A percentile compares a stretch with the other conserved stretches of the same genome.
These are phyloP conservation scores for Fragilaria crotonensis DNA, from an alignment of 108 stramenopile genomes.

Conservation along the genomic window DNA sequence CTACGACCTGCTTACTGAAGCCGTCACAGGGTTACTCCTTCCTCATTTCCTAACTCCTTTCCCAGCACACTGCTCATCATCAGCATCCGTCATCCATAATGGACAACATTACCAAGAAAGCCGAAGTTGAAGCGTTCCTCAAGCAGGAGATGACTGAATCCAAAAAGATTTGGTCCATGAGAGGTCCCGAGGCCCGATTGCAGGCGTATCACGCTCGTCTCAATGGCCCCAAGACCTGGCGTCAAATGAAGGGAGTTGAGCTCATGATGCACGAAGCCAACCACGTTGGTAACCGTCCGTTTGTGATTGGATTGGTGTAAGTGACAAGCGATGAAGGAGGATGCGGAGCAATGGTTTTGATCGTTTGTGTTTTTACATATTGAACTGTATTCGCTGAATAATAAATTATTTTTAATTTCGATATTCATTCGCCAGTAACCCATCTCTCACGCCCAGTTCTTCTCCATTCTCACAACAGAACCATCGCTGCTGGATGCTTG, in stretches of 20 bases:
- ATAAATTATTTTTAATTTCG: not conserved
- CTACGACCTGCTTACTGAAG: too few species aligned
- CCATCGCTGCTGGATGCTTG: not conserved
- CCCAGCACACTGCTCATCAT: too few species aligned
- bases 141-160: slow-evolving; percentile 50
- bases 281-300: slow-evolving; percentile 69
- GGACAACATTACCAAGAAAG: not conserved
- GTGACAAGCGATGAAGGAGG: slow-evolving; percentile 7
- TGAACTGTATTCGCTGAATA: not conserved
- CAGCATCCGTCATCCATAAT: too few species aligned
- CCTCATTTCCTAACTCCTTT: too few species aligned
- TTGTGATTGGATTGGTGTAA: slow-evolving; percentile 72
- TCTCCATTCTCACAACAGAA: not conserved
- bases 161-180: slow-evolving; percentile 61
- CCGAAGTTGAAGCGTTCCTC: not conserved
- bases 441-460: not conserved
- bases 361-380: not conserved
- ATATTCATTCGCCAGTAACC: too few species aligned
- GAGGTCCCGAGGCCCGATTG: slow-evolving; percentile 57
- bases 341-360: not conserved
- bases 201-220: slow-evolving; percentile 39
- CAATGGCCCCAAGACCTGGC: slow-evolving; percentile 66
- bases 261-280: slow-evolving; percentile 66
- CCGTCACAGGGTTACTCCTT: too few species aligned
- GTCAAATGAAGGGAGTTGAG: slow-evolving; percentile 69